Conservation (phyloP, 2,329 filamentous ascomycete genomes). For the Thelonectria blattea region DNA sequence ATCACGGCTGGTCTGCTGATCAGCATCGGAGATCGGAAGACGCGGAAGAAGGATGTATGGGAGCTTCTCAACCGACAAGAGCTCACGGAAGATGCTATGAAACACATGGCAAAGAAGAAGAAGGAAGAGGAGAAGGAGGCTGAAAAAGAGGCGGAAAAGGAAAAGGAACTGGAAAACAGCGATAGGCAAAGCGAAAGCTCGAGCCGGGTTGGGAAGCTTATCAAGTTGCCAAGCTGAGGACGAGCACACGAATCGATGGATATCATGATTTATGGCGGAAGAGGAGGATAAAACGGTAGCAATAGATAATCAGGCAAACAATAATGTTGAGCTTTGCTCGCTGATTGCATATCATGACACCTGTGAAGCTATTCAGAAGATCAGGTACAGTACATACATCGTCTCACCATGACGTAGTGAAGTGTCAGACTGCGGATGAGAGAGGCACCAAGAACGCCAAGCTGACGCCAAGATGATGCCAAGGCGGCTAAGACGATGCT, state of each 20-base stretch:
- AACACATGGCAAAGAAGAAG: conserved; percentile 54
- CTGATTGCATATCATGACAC: too few species aligned
- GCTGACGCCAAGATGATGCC: not conserved
- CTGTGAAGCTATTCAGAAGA: not conserved
- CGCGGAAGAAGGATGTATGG: conserved; percentile 85
- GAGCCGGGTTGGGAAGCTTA: conserved; percentile 8
- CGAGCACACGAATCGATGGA: not conserved
- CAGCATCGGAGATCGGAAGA: conserved; percentile 74
- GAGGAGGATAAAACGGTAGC: not conserved
- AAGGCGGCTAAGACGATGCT: not conserved
- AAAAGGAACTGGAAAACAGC: conserved; percentile 10
- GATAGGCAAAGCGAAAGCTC: conserved; percentile 12
- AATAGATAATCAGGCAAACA: not conserved
- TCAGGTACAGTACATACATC: not conserved
- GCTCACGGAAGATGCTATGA: conserved; percentile 66
- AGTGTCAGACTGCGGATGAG: not conserved
- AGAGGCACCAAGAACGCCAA: not conserved
- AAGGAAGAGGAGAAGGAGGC: conserved; percentile 35
- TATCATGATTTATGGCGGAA: conserved; percentile 1
- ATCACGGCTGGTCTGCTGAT: conserved; percentile 79
- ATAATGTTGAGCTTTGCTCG: not conserved
- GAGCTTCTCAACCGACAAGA: conserved; percentile 79
- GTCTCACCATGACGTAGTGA: not conserved
- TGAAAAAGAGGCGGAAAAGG: conserved; percentile 16
- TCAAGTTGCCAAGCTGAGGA: conserved; percentile 10